phyloP scores from a whole-genome alignment of 2,329 filamentous ascomycete genomes.

The Mariannaea sp. region DNA sequence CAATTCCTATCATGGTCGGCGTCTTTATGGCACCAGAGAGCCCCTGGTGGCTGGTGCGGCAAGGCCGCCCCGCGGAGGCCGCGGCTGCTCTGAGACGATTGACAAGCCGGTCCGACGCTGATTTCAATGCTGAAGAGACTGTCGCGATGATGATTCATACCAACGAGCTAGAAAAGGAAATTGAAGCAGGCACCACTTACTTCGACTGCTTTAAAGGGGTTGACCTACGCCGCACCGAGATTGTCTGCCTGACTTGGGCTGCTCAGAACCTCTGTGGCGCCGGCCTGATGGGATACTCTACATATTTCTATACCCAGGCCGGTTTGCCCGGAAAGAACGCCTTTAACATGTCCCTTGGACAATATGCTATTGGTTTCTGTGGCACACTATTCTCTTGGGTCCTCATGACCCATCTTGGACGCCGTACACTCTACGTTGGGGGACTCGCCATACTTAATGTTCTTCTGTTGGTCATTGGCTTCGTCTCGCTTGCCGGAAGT shows the following conservation, averaged over 20 bases:
- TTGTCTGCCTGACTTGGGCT: constrained; percentile 47
- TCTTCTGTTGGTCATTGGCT: constrained; percentile 72
- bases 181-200: neutral
- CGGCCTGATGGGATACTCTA: constrained; percentile 60
- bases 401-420: constrained; percentile 54
- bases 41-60: constrained; percentile 28
- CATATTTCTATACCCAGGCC: constrained; percentile 58
- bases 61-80: neutral
- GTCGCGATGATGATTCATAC: neutral
- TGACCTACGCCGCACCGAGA: neutral
- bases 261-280: constrained; percentile 60
- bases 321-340: constrained; percentile 44
- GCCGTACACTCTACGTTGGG: constrained; percentile 70
- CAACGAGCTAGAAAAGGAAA: neutral
- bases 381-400: constrained; percentile 60
- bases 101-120: constrained; percentile 19
- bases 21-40: constrained; percentile 47
- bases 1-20: constrained; percentile 43
- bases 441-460: constrained; percentile 66
- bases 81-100: neutral
- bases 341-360: neutral
- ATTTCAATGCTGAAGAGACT: constrained; percentile 22
- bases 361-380: constrained; percentile 64
- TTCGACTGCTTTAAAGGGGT: constrained; percentile 2
- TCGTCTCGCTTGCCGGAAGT: constrained; percentile 50